phyloP scores from a whole-genome alignment of 345 rosid genomes.

The Moringa oleifera region DNA sequence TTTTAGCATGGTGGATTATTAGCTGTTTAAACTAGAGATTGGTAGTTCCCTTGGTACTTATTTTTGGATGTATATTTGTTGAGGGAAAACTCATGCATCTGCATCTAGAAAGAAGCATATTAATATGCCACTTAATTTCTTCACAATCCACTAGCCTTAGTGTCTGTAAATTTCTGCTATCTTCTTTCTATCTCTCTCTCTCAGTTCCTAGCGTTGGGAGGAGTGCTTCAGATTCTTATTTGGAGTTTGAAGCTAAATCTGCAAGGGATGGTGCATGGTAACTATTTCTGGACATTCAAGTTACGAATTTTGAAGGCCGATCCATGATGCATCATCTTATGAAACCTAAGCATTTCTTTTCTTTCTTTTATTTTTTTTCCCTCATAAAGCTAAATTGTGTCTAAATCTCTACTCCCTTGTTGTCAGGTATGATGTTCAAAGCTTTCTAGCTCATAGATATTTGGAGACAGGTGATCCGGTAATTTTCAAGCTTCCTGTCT shows the following conservation, averaged over 20 bases:
- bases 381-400: neutral
- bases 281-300: slow-evolving; percentile 19
- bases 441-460: slow-evolving; percentile 64
- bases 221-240: slow-evolving; percentile 49
- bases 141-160: no score
- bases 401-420: slow-evolving; percentile 1
- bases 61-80: no score
- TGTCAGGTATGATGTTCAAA: slow-evolving; percentile 82
- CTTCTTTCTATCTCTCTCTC: slow-evolving; percentile 1
- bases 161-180: no score
- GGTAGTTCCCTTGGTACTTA: no score
- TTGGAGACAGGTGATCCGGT: slow-evolving; percentile 77
- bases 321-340: slow-evolving; percentile 8
- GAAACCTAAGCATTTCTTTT: slow-evolving; percentile 8
- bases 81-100: neutral
- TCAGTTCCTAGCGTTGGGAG: slow-evolving; percentile 52
- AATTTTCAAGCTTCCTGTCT: slow-evolving; percentile 9
- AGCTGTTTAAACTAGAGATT: no score
- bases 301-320: slow-evolving; percentile 8
- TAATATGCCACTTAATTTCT: no score
- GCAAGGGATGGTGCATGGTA: slow-evolving; percentile 99
- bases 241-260: slow-evolving; percentile 98
- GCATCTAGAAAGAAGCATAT: slow-evolving; percentile 2
- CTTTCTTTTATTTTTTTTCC: slow-evolving; percentile 1
- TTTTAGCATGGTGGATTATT: no score